Conservation (phyloP, 495 filamentous ascomycete genomes). For the Sphaerosporella brunnea region DNA sequence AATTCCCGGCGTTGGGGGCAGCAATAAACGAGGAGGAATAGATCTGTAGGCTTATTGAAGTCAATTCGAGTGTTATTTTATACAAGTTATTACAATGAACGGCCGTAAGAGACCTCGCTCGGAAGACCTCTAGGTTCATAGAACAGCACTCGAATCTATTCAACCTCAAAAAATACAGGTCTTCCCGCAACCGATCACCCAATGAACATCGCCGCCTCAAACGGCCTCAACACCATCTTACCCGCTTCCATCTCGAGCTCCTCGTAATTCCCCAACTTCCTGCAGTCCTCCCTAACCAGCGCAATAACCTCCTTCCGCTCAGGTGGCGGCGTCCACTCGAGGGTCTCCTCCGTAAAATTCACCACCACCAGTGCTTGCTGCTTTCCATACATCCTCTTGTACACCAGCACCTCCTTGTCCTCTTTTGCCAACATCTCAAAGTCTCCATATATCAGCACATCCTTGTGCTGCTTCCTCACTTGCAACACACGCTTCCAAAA, state of each 20-base stretch:
- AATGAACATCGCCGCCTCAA: constrained; percentile 18
- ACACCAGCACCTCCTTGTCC: constrained; percentile 34
- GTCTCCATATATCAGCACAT: constrained; percentile 40
- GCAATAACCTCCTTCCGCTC: constrained; percentile 27
- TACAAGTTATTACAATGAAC: no score
- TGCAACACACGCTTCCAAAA: constrained; percentile 38
- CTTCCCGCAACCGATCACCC: no score
- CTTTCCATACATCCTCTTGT: constrained; percentile 25
- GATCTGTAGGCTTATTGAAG: no score
- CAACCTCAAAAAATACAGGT: no score
- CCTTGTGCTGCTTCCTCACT: constrained; percentile 37
- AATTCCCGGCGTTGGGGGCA: no score
- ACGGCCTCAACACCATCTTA: constrained; percentile 14
- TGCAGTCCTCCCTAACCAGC: constrained; percentile 11
- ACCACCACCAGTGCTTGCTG: constrained; percentile 34
- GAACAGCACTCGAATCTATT: no score
- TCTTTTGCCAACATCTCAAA: constrained; percentile 34
- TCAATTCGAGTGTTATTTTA: no score
- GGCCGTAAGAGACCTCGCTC: no score
- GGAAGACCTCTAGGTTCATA: no score
- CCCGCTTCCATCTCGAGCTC: constrained; percentile 7
- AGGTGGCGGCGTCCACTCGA: constrained; percentile 30
- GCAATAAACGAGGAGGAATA: no score
- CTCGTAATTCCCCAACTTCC: constrained; percentile 32
- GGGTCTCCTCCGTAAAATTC: constrained; percentile 33